Evolutionary conservation across 1,139 yeast species (phyloP).

Genomic region (Candida neerlandica): DNA sequence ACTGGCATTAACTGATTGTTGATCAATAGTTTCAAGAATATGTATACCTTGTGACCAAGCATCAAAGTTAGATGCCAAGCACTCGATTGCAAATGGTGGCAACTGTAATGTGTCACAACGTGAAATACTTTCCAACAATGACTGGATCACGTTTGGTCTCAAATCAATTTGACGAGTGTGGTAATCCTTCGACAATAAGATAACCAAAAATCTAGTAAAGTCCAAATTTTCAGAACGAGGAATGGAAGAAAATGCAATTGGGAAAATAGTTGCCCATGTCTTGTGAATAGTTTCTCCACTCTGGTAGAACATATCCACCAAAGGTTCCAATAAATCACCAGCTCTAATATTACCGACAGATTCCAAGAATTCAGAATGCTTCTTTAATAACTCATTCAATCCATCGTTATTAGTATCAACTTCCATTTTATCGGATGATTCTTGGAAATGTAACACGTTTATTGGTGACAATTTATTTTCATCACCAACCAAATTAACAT

Average conservation of each 20-base stretch:
- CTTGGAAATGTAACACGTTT: slow-evolving; percentile 42
- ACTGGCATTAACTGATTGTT: slow-evolving; percentile 65
- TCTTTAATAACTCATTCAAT: slow-evolving; percentile 41
- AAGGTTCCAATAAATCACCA: slow-evolving; percentile 64
- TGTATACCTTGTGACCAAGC: slow-evolving; percentile 92
- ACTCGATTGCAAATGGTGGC: slow-evolving; percentile 95
- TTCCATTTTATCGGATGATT: slow-evolving; percentile 26
- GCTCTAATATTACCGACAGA: slow-evolving; percentile 51
- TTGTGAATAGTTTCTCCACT: slow-evolving; percentile 77
- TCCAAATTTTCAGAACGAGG: slow-evolving; percentile 82
- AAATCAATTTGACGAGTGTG: slow-evolving; percentile 86
- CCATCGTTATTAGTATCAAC: slow-evolving; percentile 25
- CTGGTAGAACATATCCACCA: slow-evolving; percentile 80
- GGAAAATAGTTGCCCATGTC: slow-evolving; percentile 88
- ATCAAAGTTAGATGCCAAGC: slow-evolving; percentile 82
- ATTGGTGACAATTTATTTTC: slow-evolving; percentile 63
- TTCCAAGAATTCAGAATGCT: slow-evolving; percentile 56
- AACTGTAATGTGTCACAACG: slow-evolving; percentile 70
- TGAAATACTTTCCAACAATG: slow-evolving; percentile 80
- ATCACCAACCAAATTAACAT: slow-evolving; percentile 44
- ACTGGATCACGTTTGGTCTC: slow-evolving; percentile 85
- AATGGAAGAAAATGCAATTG: slow-evolving; percentile 71
- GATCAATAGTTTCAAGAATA: slow-evolving; percentile 75
- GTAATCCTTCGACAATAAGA: slow-evolving; percentile 84
- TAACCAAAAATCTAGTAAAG: slow-evolving; percentile 76